Percentiles rank a stretch among this genome's conserved stretches.
Evolutionary conservation across 2,329 filamentous ascomycete genomes (phyloP).

Genomic region (Trichoderma polysporum): DNA sequence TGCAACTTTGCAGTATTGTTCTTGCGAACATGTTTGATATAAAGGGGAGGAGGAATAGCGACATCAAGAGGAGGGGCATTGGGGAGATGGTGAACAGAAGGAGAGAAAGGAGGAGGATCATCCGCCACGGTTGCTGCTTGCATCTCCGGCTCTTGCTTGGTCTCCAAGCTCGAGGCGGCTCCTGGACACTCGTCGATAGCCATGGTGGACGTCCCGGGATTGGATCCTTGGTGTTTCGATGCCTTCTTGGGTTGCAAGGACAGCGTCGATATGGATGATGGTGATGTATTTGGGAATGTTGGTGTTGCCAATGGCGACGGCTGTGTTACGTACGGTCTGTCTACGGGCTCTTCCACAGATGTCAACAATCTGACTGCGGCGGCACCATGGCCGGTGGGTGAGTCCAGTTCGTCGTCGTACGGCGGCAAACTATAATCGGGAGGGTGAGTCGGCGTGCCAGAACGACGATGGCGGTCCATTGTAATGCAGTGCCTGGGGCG

Average conservation of each 20-base stretch:
- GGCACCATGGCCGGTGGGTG: conserved; percentile 47
- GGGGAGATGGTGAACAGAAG: conserved; percentile 17
- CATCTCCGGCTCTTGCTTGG: conserved; percentile 2
- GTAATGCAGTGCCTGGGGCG: conserved; percentile 1
- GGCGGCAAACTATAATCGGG: conserved; percentile 58
- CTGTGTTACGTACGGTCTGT: conserved; percentile 21
- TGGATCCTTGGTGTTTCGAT: background rate
- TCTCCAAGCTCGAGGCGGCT: conserved; percentile 7
- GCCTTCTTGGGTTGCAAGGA: conserved; percentile 14
- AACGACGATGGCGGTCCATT: conserved; percentile 52
- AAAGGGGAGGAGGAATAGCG: background rate
- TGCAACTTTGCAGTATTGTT: conserved; percentile 50
- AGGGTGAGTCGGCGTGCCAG: conserved; percentile 51
- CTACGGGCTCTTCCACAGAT: conserved; percentile 57
- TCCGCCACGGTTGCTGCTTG: conserved; percentile 16
- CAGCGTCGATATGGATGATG: conserved; percentile 1
- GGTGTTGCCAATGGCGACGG: conserved; percentile 20
- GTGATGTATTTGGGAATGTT: conserved; percentile 15
- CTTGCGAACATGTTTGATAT: conserved; percentile 5
- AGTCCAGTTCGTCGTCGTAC: conserved; percentile 53
- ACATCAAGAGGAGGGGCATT: conserved; percentile 1
- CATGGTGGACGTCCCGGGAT: conserved; percentile 6
- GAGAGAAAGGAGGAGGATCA: conserved; percentile 12
- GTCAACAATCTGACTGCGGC: conserved; percentile 62
- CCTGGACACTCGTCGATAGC: conserved; percentile 20